Conservation (phyloP, 257 asterid species). For the Salvia rosmarinus region DNA sequence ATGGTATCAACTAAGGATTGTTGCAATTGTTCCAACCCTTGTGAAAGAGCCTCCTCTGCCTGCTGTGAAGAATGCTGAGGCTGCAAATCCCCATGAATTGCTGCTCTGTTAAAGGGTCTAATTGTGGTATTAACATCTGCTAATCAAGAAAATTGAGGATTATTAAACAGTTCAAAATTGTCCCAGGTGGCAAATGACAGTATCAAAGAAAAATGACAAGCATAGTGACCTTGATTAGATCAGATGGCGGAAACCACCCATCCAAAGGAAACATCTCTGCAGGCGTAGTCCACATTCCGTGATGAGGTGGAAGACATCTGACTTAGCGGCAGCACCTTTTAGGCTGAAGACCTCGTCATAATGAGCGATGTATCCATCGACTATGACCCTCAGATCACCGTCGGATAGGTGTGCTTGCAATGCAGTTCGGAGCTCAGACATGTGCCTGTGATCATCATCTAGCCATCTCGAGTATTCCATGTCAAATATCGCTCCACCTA, state of each 20-base stretch:
- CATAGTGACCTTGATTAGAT: constrained; percentile 67
- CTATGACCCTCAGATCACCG: constrained; percentile 65
- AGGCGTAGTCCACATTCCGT: constrained; percentile 89
- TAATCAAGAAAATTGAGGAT: constrained; percentile 26
- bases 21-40: constrained; percentile 84
- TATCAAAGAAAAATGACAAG: not conserved
- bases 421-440: constrained; percentile 81
- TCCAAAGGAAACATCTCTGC: constrained; percentile 95
- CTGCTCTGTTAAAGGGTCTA: constrained; percentile 91
- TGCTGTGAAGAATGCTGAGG: constrained; percentile 92
- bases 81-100: constrained; percentile 78
- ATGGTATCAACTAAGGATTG: constrained; percentile 76
- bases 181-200: no score
- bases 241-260: constrained; percentile 97
- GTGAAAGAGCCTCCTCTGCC: constrained; percentile 94
- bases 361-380: constrained; percentile 74
- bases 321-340: constrained; percentile 76
- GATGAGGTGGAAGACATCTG: constrained; percentile 81
- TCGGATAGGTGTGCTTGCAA: constrained; percentile 78
- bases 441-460: constrained; percentile 82
- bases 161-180: not conserved
- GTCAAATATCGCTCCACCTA: constrained; percentile 88
- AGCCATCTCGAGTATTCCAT: constrained; percentile 95
- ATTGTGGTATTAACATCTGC: constrained; percentile 79
- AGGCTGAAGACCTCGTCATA: constrained; percentile 76